These are phyloP conservation scores for Trichoderma virens DNA, from an alignment of 495 filamentous ascomycete genomes.

Conservation along the genomic window DNA sequence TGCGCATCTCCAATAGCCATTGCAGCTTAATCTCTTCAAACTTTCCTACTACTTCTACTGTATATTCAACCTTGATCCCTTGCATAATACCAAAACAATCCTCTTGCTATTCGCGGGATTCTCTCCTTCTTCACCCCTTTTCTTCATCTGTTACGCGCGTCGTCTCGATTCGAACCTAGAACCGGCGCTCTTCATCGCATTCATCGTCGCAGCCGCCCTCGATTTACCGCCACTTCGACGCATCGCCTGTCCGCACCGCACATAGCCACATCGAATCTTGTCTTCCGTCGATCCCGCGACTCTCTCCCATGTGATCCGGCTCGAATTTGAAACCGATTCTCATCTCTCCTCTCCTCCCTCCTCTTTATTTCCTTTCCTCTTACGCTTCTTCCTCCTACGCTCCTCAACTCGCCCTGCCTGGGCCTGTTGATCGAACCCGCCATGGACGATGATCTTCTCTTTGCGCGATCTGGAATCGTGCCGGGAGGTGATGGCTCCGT, in stretches of 20 bases:
- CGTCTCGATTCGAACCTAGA: neutral
- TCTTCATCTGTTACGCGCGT: too few relatives aligned
- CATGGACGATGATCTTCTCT: conserved; percentile 4
- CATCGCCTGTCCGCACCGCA: neutral
- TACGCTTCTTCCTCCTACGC: neutral
- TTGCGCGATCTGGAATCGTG: neutral
- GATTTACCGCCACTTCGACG: conserved; percentile 1
- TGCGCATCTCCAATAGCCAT: neutral
- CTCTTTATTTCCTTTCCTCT: neutral
- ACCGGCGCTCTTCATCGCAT: neutral
- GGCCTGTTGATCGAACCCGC: neutral
- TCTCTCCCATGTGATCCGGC: neutral
- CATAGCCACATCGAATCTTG: neutral
- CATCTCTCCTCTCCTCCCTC: neutral
- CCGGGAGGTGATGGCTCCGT: conserved; percentile 16
- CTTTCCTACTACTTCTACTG: neutral
- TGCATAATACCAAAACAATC: too few relatives aligned
- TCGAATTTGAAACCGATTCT: neutral
- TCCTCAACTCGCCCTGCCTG: neutral
- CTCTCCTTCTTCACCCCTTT: too few relatives aligned
- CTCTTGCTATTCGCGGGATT: too few relatives aligned
- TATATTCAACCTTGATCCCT: too few relatives aligned
- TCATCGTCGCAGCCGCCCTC: neutral
- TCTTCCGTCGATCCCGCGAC: neutral
- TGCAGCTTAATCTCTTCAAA: neutral